Evolutionary conservation across 345 rosid genomes (phyloP), one percentile per base, ranked within the genome.

Genomic region (Atalantia buxifolia): DNA sequence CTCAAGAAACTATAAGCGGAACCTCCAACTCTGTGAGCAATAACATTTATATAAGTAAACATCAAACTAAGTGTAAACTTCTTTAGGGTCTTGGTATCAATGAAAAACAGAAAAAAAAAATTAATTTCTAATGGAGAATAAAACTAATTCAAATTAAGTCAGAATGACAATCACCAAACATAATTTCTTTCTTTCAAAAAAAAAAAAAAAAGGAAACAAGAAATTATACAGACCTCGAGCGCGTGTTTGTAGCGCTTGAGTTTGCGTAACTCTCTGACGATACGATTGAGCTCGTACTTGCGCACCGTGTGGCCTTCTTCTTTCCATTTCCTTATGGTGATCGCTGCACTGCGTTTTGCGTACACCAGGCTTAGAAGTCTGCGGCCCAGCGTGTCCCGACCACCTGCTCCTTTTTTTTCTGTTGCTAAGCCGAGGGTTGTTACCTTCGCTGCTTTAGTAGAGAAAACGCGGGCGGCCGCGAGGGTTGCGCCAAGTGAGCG

Each of bases 191-290:
- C 4, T 2, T 42, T 8, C 42, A 38, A 8, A 22, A 33, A 55
- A 53, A 40, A 8, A 36, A 22, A 12, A 76, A 8, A 36, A 22
- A 12, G 74, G 42, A 36, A 35, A 27, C 79, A 50, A 53, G 24
- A 28, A 57, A 38, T 73, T 48, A 60, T 71, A 48, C 64, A 89
- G 93, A 91, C 97, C 97, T 96, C 97, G 66, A 94, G 93, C 4
- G 97, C 98, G 85, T 92, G 98, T 79, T 93, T 90, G 85, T 87
- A 89, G 30, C 99, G 98, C 79, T 87, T 89, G 59, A 90, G 76
- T 87, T 90, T 96, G 76, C 99, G 92, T 48, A 96, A 97, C 92
- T 91, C 95, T 48, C 93, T 85, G 21, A 94, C 93, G 50, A 92
- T 85, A 7, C 98, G 90, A 80, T 92, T 90, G 69, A 92, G 97